Evolutionary conservation across 192 early-diverging fungal genomes (phyloP), one percentile per base, ranked within the genome.

Genomic region (Gorgonomyces haynaldii): DNA sequence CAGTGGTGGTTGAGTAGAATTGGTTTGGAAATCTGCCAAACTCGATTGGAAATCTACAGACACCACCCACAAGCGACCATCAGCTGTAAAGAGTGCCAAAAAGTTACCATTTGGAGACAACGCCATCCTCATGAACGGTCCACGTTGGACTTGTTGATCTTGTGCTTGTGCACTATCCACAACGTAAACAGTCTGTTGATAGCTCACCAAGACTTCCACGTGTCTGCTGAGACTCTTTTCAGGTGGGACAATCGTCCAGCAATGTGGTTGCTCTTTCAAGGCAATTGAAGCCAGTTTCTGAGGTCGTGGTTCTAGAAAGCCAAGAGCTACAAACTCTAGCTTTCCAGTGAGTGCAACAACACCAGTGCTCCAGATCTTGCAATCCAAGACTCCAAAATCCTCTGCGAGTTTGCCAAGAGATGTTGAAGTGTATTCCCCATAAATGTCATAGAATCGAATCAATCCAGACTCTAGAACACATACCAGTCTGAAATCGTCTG

Each of bases 71-170:
- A 99, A 56, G 29, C 81, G 74, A 29, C 86, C 86, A 32, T 72
- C 70, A 6, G 56, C 49, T 0, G 89, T 84, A 56, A 87, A 91
- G 37, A 97, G 63, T 0, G 91, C 91, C 24, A 93, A 64, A 27
- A 88, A 86, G 16, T 91, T 94, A 20, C 92, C 94, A 59, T 96
- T 92, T 3, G 94, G 88, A 10, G 96, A 96, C 2, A 96, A 76
- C 0, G 84, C 71, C 64, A 97, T 93, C 45, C 75, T 72, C 7
- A 67, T 72, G 47, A 91, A 94, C 1, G 96, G 96, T 0, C 96
- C 96, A 51, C 87, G 73, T 57, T 83, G 74, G 17, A 96, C 2
- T 2, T 80, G 82, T 64, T 91, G 85, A 64, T 94, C 89, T 58
- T 85, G 79, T 9, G 70, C 68, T 27, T 79, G 84, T 21, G 62